Percentiles rank a stretch among this genome's conserved stretches.
Conservation (phyloP, 345 rosid species). For the Rhodamnia argentea region DNA sequence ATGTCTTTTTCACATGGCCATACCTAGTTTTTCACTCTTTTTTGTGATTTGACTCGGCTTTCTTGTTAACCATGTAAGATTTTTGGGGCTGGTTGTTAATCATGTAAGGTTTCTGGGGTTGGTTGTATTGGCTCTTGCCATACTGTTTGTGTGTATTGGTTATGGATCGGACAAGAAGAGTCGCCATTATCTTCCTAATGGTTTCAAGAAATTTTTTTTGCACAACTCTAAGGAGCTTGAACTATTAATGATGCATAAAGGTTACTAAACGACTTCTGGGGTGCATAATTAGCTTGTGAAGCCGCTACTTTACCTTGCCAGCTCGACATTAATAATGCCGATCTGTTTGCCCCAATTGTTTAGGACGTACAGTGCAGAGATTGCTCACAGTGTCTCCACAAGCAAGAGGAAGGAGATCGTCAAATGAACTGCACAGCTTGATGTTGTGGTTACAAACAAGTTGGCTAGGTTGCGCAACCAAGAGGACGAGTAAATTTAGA, state of each 20-base stretch:
- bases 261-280: constrained; percentile 13
- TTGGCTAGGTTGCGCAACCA: constrained; percentile 72
- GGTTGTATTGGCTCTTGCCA: background rate
- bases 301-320: background rate
- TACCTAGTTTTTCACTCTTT: background rate
- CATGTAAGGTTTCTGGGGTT: background rate
- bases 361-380: constrained; percentile 84
- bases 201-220: constrained; percentile 76
- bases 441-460: constrained; percentile 58
- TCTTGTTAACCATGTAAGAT: background rate
- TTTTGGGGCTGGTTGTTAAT: background rate
- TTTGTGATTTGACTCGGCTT: background rate
- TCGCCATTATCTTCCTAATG: constrained; percentile 73
- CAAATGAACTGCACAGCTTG: constrained; percentile 78
- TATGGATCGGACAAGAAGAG: constrained; percentile 81
- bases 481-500: constrained; percentile 46
- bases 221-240: constrained; percentile 67
- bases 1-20: too few species aligned
- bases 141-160: constrained; percentile 21
- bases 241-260: constrained; percentile 89
- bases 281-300: background rate
- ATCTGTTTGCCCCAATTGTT: background rate
- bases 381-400: constrained; percentile 78
- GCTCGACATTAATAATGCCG: background rate
- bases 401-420: constrained; percentile 71